Evolutionary conservation across 2,329 filamentous ascomycete species (phyloP), one percentile per base, ranked within the genome.

Genomic region (Bipolaris gigantea): DNA sequence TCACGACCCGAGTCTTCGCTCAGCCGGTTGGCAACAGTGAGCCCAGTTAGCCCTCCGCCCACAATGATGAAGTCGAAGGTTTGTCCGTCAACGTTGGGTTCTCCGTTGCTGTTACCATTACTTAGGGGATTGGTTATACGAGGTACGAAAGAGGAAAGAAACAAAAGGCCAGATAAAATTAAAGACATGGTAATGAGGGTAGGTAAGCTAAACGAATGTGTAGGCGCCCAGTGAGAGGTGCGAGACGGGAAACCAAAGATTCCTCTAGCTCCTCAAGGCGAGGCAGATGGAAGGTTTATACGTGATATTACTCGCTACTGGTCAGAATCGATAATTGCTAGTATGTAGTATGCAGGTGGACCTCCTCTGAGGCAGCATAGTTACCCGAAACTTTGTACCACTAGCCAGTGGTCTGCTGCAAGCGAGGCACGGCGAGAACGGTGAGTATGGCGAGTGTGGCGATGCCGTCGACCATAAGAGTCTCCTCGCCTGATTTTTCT

Each of bases 51-150:
- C 7, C 70, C 70, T 34, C 67, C 70, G 15, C 70, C 68, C 9
- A 73, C 63, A 19, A 73, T 47, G 8, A 72, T 61, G 42, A 72
- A 72, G 45, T 73, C 70, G 32, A 62, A 73, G 0, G 67, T 65
- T 25, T 63, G 56, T 5, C 53, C 55, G 47, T 50, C 52, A 13
- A 66, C 53, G 32, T 61, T 45, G 9, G 50, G 39, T 23, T 59
- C 62, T 9, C 55, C 52, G 25, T 49, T 56, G 25, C 16, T 55
- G 32, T 35, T 36, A 48, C 39, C 35, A 9, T 32, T 9, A 10
- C 46, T 13, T n/a, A 38, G 21, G 15, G 50, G 39, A 15, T 39
- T 10, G 4, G 54, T 16, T 7, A 56, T 47, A 11, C 56, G 53
- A 10, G 61, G 59, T 34, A 66, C 48, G 34, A 64, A 63, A 23